Conservation (phyloP, 176 grass and related monocot species). For the Bolboschoenus planiculmis region DNA sequence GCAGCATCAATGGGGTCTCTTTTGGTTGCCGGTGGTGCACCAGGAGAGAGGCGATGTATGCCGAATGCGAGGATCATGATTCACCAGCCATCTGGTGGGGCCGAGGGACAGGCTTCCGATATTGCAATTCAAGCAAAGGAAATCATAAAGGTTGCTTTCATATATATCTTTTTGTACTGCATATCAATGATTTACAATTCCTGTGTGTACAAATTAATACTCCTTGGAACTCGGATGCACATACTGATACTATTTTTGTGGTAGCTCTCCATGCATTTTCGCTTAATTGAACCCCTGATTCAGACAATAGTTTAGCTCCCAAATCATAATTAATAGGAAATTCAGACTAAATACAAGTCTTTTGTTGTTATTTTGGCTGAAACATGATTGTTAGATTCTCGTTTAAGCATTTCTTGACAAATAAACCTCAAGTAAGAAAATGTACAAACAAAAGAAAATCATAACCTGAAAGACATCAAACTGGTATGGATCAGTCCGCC, state of each 20-base stretch:
- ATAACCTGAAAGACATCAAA: not conserved
- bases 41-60: conserved; percentile 54
- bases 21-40: conserved; percentile 70
- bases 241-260: not conserved
- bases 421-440: not conserved
- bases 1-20: conserved; percentile 70
- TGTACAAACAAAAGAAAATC: not conserved
- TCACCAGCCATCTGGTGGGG: conserved; percentile 68
- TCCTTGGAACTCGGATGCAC: not conserved
- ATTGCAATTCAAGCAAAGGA: conserved; percentile 83
- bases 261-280: not conserved
- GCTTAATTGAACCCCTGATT: not conserved
- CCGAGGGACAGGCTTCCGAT: conserved; percentile 50
- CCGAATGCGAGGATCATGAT: conserved; percentile 86
- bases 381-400: not conserved
- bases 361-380: not conserved
- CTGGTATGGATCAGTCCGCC: not conserved
- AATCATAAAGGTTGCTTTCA: conserved; percentile 42
- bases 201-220: not conserved
- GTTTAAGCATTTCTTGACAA: not conserved
- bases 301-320: not conserved
- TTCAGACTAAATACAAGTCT: not conserved
- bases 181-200: not conserved
- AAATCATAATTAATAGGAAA: not conserved
- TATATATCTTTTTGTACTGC: not conserved